Base-by-base conservation (phyloP, 306 rosid genomes). In the Quercus parvula region DNA sequence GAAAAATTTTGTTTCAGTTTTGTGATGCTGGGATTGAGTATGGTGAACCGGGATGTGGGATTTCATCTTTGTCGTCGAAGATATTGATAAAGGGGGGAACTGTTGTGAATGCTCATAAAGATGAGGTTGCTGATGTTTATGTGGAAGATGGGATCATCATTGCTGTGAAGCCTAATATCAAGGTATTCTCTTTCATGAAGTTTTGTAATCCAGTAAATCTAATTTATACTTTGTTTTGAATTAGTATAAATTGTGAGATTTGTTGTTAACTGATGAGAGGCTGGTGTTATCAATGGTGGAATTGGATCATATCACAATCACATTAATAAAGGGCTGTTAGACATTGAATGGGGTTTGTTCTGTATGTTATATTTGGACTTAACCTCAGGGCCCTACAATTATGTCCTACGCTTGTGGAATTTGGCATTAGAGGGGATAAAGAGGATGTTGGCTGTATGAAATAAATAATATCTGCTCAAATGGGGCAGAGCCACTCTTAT, bases 91-190 rank as follows among this genome's bases (percentile, higher is more conserved):
- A 88, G 78, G 97, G 97, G 2, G 97, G 97, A 24, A 85, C 83
- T 4, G 95, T 94, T 12, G 97, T 91, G 33, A 94, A 94, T 81
- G 97, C 97, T 81, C 92, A 92, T 68, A 87, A 82, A 17, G 89
- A 75, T 82, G 94, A 94, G 76, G 18, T 87, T 74, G 97, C 99
- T 54, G 97, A 92, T 85, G 97, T 94, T 75, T 94, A 92, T 79
- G 90, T 94, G 6, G 91, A 91, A 76, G 91, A 89, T 71, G 99
- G 95, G 17, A 81, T 91, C 68, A 90, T 92, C 64, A 81, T 92
- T 76, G 88, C 95, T 20, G 89, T 94, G 52, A 84, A 87, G 81
- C 97, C 97, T 55, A 78, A 85, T 74, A 90, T 94, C 84, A 78
- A 22, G 80, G 97, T 19, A 7, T 24, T 70, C 77, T 12, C 70